Evolutionary conservation across 2,329 filamentous ascomycete species (phyloP), one percentile per base, ranked within the genome.

Genomic region (Dactylonectria estremocensis): DNA sequence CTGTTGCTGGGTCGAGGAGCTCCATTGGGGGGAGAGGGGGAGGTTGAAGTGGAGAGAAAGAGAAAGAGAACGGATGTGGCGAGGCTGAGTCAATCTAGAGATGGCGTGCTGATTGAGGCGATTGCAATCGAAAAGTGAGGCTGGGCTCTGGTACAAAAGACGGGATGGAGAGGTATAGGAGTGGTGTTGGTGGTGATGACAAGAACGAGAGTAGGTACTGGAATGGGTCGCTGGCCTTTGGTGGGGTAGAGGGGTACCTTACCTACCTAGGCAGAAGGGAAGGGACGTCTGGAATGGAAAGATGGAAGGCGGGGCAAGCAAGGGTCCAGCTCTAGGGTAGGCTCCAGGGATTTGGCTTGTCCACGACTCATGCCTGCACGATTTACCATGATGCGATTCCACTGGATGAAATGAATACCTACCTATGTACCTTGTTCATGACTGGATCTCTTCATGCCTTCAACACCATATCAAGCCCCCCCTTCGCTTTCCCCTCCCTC

Each of bases 1-100:
- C 91, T 22, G 93, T 95, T 63, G 90, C 86, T 59, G 92, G 93
- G 81, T 96, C 93, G 78, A 90, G 84, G 62, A 86, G 82, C 75
- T 90, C 86, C 91, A 93, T 92, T 71, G 62, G 14, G 52, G 33
- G 45, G 53, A 20, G 16, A 24, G 13, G 13, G 37, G n/a, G n/a
- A n/a, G n/a, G n/a, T n/a, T n/a, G n/a, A n/a, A n/a, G 22, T 33
- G 28, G 40, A 18, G 20, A 20, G 5, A 6, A 22, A 8, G 22
- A 33, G 37, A 28, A 3, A 40, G 56, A 35, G 10, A 14, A 14
- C 2, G 7, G 22, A 37, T 10, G 35, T 28, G 7, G 24, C 24
- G 24, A 4, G 24, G 7, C 24, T 28, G 24, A 28, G 4, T 28
- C 24, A 7, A 28, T 28, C 24, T 43, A 43, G 40, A 43, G 3